Evolutionary conservation across 192 early-diverging fungal species (phyloP).

Genomic region (Entrophospora sp.): DNA sequence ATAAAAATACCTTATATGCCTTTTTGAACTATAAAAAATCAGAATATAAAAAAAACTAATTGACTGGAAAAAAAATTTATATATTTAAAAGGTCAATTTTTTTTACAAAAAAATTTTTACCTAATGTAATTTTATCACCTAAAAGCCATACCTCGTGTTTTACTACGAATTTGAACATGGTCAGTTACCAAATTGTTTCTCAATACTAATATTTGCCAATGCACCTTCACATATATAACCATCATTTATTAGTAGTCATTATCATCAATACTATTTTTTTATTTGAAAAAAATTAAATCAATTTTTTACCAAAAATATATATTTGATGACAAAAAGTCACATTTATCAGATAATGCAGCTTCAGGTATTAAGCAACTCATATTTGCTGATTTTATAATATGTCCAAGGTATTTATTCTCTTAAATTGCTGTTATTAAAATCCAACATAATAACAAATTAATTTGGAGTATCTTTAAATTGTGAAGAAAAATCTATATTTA

Average conservation of each 20-base stretch:
- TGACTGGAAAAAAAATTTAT: too few species aligned
- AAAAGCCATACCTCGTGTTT: slow-evolving; percentile 99
- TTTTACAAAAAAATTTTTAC: too few species aligned
- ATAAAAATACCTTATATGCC: too few species aligned
- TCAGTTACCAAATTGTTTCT: slow-evolving; percentile 68
- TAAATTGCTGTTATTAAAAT: slow-evolving; percentile 53
- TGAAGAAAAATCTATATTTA: neutral
- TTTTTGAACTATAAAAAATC: too few species aligned
- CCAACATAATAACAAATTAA: neutral
- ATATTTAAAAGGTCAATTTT: too few species aligned
- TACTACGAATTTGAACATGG: slow-evolving; percentile 94
- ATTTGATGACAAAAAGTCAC: slow-evolving; percentile 96
- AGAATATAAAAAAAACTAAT: too few species aligned
- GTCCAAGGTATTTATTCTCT: slow-evolving; percentile 78
- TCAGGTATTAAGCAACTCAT: slow-evolving; percentile 98
- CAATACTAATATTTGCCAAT: slow-evolving; percentile 93
- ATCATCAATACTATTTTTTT: neutral
- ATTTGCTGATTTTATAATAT: slow-evolving; percentile 94
- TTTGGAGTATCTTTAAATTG: neutral
- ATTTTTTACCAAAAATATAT: slow-evolving; percentile 83
- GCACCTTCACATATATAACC: slow-evolving; percentile 71
- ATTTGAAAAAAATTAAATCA: neutral
- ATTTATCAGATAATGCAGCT: slow-evolving; percentile 83
- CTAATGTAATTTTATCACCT: slow-evolving; percentile 72
- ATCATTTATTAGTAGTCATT: too few species aligned